Percentiles rank a stretch among this genome's conserved stretches.
Conservation (phyloP, 2,329 filamentous ascomycete species). For the Colletotrichum tanaceti region DNA sequence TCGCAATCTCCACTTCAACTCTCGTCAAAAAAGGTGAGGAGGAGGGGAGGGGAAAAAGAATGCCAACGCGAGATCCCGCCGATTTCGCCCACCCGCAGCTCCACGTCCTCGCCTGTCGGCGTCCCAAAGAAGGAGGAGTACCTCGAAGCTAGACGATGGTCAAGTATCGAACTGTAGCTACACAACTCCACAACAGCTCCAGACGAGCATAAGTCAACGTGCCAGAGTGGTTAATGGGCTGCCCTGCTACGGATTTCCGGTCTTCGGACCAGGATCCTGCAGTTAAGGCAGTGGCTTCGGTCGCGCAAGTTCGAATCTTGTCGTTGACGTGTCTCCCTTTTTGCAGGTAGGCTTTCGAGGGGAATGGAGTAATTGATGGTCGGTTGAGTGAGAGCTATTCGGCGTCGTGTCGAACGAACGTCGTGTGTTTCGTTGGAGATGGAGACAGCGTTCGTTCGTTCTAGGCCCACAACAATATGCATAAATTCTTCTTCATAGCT, state of each 20-base stretch:
- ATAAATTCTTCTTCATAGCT: no score
- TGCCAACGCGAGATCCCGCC: slow-evolving; percentile 19
- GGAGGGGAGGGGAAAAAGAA: background rate
- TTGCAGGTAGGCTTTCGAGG: background rate
- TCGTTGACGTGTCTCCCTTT: slow-evolving; percentile 32
- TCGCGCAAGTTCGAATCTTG: slow-evolving; percentile 41
- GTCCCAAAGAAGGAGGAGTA: slow-evolving; percentile 21
- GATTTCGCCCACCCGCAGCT: slow-evolving; percentile 11
- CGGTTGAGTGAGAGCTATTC: no score
- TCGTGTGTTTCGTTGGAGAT: no score
- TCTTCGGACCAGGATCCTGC: slow-evolving; percentile 1
- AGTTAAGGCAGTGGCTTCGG: slow-evolving; percentile 40
- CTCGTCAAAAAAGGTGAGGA: background rate
- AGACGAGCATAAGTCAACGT: slow-evolving; percentile 23
- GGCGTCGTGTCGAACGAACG: no score
- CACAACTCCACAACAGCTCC: background rate
- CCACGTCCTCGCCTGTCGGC: slow-evolving; percentile 28
- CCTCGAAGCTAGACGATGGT: background rate
- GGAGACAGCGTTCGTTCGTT: no score
- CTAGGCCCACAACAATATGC: no score
- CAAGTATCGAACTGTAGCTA: background rate
- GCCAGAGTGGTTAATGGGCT: slow-evolving; percentile 41
- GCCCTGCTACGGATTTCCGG: slow-evolving; percentile 36
- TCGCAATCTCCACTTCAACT: slow-evolving; percentile 14
- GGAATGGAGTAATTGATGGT: no score